Evolutionary conservation across 768 basidiomycete species (phyloP), one percentile per base, ranked within the genome.

Genomic region (Pleurotus tuber-regium): DNA sequence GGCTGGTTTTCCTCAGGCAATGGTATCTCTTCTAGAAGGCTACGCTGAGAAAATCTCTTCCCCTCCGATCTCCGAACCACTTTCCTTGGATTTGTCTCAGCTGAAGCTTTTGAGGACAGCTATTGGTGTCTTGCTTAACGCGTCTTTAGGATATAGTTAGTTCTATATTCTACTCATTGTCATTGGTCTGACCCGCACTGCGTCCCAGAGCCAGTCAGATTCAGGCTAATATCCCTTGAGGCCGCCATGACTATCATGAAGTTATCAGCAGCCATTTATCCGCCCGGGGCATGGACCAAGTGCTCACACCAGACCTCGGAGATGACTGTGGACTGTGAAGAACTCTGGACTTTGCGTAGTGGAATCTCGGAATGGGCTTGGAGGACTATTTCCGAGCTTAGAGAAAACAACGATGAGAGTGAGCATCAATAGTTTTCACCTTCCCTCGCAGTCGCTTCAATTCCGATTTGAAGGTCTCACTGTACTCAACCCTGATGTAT

Each of bases 81-180:
- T 83, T 16, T 70, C 77, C 16, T 69, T 88, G 8, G 73, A 83
- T 29, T 70, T 79, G 43, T 65, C 78, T 5, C 83, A 92, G 62
- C 75, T 93, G 30, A 85, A 81, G 59, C 73, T 92, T 54, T 73
- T 91, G 55, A 83, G 85, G 61, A 91, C 88, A 5, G 78, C 87
- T 2, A 78, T 93, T 51, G 92, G 91, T 4, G 83, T 87, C 19
- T 74, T 93, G 12, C 68, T 93, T 42, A 94, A 94, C 61, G 81
- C 83, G 10, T 83, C 85, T 57, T 72, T 93, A 36, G 84, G 83
- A 50, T 91, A 82, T 63, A 88, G 92, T 89, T 58, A 48, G 79
- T 65, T 14, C 36, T 5, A 21, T 41, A 6, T 30, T 29, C 38
- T 47, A 26, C 35, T n/a, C 42, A 18, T 33, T 53, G 44, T 4